A percentile compares a stretch with the other conserved stretches of the same genome.
Evolutionary conservation across 495 filamentous ascomycete species (phyloP).

Genomic region (Opeltia flavorubescens): DNA sequence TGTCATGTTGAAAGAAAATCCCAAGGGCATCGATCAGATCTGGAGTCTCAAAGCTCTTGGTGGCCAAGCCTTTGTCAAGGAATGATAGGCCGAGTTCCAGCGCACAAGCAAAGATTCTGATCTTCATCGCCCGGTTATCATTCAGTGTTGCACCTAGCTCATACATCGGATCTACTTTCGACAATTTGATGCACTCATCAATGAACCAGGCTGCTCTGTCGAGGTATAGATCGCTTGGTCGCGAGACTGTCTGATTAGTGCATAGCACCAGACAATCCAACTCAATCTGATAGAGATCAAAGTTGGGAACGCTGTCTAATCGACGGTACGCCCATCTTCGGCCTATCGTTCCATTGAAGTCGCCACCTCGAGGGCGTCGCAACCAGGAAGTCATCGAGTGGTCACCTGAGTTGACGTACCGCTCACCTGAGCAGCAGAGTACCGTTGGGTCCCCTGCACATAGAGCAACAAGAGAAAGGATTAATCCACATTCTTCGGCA

Average conservation of each 20-base stretch:
- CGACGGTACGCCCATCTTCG: not conserved
- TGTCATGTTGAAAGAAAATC: not conserved
- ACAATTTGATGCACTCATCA: not conserved
- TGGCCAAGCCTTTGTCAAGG: not conserved
- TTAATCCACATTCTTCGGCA: not conserved
- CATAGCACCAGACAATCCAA: not conserved
- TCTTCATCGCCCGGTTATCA: not conserved
- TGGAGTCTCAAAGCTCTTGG: not conserved
- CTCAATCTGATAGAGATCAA: not conserved
- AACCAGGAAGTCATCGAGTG: not conserved
- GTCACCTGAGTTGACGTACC: not conserved
- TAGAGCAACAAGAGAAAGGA: constrained; percentile 1
- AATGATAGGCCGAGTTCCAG: not conserved
- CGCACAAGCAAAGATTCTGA: not conserved
- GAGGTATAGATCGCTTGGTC: not conserved
- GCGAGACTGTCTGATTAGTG: not conserved
- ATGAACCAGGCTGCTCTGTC: not conserved
- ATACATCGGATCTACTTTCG: not conserved
- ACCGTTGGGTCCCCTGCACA: constrained; percentile 2
- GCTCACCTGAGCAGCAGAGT: not conserved
- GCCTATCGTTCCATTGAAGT: not conserved
- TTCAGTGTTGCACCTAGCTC: not conserved
- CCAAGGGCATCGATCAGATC: not conserved
- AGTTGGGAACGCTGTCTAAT: not conserved
- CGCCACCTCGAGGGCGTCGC: not conserved